Conservation (phyloP, 2,329 filamentous ascomycete genomes). For the Tetracladium maxilliforme region DNA sequence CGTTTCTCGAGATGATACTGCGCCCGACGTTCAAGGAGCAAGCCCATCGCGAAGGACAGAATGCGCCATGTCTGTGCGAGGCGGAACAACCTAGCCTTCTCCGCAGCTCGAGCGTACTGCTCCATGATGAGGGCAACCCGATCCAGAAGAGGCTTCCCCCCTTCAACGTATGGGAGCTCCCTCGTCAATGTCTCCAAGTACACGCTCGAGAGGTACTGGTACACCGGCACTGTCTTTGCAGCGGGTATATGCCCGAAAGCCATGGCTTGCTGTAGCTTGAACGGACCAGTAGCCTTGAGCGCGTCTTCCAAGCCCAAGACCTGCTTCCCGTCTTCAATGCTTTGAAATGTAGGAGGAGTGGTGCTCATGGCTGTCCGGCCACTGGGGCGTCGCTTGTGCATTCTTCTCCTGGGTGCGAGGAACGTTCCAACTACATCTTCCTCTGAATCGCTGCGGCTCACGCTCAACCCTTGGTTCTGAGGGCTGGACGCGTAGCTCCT, state of each 20-base stretch:
- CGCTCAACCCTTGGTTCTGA: slow-evolving; percentile 32
- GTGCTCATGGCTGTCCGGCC: slow-evolving; percentile 33
- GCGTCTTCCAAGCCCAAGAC: slow-evolving; percentile 40
- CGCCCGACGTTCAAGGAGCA: slow-evolving; percentile 37
- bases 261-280: slow-evolving; percentile 47
- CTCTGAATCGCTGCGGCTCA: slow-evolving; percentile 49
- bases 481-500: too few species aligned
- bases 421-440: slow-evolving; percentile 49
- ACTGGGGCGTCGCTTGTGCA: slow-evolving; percentile 26
- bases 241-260: slow-evolving; percentile 42
- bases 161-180: too few species aligned
- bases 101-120: slow-evolving; percentile 40
- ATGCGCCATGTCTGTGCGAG: slow-evolving; percentile 52
- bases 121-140: slow-evolving; percentile 37
- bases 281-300: slow-evolving; percentile 39
- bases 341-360: slow-evolving; percentile 30
- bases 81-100: slow-evolving; percentile 38
- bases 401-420: slow-evolving; percentile 27
- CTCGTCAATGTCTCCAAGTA: slow-evolving; percentile 43
- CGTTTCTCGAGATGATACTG: slow-evolving; percentile 45
- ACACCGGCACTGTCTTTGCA: slow-evolving; percentile 31
- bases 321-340: slow-evolving; percentile 22
- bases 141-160: slow-evolving; percentile 22
- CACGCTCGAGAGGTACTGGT: slow-evolving; percentile 37
- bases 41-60: slow-evolving; percentile 36